Base-by-base conservation (phyloP, 2,329 filamentous ascomycete species). In the Septoria petroselini region DNA sequence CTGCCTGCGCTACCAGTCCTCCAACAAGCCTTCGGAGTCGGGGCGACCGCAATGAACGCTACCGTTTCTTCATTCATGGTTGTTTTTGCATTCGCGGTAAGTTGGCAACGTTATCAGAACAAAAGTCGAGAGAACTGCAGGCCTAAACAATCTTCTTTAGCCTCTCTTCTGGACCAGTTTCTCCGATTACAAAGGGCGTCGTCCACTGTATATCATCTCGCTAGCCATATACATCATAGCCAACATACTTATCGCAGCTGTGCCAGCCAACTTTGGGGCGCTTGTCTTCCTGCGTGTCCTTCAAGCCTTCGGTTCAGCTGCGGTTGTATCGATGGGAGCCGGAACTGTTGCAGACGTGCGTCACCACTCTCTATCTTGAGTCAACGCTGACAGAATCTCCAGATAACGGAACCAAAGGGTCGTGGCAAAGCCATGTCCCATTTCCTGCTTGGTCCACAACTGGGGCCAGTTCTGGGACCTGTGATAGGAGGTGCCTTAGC, bases 121-220 rank as follows among this genome's bases (percentile, higher is more conserved):
- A 27, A 5, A 27, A 27, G 9, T 27, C 9, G 23, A 9, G 23
- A 27, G 9, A 37, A 15, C 18, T 9, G 14, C 18, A 3, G 18
- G 14, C 17, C 33, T 37, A 15, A 37, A 11, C 33, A 15, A 7
- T 15, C 7, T 37, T 37, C 12, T 23, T 7, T 25, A 48, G 45
- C 45, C 45, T 12, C 27, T 48, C 6, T 40, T 48, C 37, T 48
- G 45, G 45, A 41, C 45, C 45, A 48, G 45, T 27, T 48, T 30
- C 34, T 29, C 45, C 9, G 35, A 39, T 27, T 48, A 39, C 23
- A 37, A 18, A 41, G 45, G 45, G 12, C 45, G 45, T 6, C 45
- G 45, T 17, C 45, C 45, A 7, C 19, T 48, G 12, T 48, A 48
- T 17, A 48, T 48, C 45, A 40, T 48, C 33, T 48, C 45, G 5